Evolutionary conservation across 768 basidiomycete genomes (phyloP).

Genomic region (Leucosporidium scottii): DNA sequence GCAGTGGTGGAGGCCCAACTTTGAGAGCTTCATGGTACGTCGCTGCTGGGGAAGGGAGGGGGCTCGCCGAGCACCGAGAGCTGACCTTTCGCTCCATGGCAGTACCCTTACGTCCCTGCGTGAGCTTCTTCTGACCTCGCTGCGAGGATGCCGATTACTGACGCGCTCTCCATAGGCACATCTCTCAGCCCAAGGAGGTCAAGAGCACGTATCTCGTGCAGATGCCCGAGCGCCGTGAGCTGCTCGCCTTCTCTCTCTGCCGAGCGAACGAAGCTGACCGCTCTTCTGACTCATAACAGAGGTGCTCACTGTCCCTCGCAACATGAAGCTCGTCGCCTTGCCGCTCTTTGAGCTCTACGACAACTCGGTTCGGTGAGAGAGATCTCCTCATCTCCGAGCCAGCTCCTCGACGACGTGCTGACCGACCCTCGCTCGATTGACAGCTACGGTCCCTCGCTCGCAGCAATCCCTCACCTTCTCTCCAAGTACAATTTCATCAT

Average conservation of each 20-base stretch:
- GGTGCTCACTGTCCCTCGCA: slow-evolving; percentile 91
- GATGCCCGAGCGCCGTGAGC: slow-evolving; percentile 87
- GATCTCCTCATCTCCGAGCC: background rate
- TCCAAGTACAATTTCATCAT: slow-evolving; percentile 64
- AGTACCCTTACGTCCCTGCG: slow-evolving; percentile 38
- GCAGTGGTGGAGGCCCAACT: slow-evolving; percentile 98
- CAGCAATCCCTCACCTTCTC: slow-evolving; percentile 84
- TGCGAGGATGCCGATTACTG: background rate
- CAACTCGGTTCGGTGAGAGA: slow-evolving; percentile 72
- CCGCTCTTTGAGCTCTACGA: slow-evolving; percentile 97
- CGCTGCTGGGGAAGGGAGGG: background rate
- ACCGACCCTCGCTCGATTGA: background rate
- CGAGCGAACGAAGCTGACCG: background rate
- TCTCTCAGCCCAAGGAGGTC: slow-evolving; percentile 95
- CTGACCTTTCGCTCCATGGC: background rate
- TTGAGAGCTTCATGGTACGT: slow-evolving; percentile 96
- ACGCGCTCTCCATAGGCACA: slow-evolving; percentile 62
- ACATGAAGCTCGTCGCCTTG: slow-evolving; percentile 96
- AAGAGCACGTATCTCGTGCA: slow-evolving; percentile 93
- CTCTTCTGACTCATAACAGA: slow-evolving; percentile 50
- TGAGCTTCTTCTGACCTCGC: background rate
- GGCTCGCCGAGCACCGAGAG: background rate
- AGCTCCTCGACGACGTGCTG: background rate
- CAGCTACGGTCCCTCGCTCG: slow-evolving; percentile 85
- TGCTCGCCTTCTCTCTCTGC: background rate